Conservation (phyloP, 441 rosid species). For the Populus hybrid region DNA sequence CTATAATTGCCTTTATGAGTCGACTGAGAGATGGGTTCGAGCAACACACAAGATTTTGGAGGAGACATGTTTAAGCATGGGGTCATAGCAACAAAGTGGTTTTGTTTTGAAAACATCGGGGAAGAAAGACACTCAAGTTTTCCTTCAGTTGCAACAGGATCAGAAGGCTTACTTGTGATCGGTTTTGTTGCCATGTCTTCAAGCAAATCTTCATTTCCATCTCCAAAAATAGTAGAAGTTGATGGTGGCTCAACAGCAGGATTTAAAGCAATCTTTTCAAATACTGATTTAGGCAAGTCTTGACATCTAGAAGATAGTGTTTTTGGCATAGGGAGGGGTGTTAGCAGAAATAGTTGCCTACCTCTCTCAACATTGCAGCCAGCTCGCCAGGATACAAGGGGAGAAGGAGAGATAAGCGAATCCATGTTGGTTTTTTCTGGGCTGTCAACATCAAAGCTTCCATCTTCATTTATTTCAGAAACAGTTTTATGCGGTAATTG, state of each 20-base stretch:
- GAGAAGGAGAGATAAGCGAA: conserved; percentile 83
- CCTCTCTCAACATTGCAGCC: conserved; percentile 55
- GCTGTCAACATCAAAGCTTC: conserved; percentile 47
- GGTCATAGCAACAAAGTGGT: conserved; percentile 55
- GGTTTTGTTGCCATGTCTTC: conserved; percentile 32
- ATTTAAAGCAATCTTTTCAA: conserved; percentile 31
- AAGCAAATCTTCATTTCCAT: conserved; percentile 35
- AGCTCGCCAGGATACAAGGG: conserved; percentile 84
- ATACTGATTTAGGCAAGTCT: conserved; percentile 32
- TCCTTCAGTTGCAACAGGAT: conserved; percentile 20
- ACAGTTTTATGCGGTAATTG: conserved; percentile 27
- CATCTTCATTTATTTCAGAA: conserved; percentile 28
- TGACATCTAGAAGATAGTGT: conserved; percentile 44
- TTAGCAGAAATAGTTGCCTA: conserved; percentile 71
- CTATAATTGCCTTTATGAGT: conserved; percentile 27
- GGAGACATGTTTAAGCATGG: conserved; percentile 80
- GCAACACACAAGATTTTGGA: conserved; percentile 73
- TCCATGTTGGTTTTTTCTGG: conserved; percentile 48
- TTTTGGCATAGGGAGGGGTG: conserved; percentile 74
- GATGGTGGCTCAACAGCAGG: conserved; percentile 33
- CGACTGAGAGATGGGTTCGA: conserved; percentile 50
- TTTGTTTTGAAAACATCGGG: conserved; percentile 31
- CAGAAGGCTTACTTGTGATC: conserved; percentile 35
- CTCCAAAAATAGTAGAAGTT: conserved; percentile 31
- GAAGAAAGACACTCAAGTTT: conserved; percentile 36